Conservation (phyloP, 2,329 filamentous ascomycete genomes). For the Trichoderma oligosporum region DNA sequence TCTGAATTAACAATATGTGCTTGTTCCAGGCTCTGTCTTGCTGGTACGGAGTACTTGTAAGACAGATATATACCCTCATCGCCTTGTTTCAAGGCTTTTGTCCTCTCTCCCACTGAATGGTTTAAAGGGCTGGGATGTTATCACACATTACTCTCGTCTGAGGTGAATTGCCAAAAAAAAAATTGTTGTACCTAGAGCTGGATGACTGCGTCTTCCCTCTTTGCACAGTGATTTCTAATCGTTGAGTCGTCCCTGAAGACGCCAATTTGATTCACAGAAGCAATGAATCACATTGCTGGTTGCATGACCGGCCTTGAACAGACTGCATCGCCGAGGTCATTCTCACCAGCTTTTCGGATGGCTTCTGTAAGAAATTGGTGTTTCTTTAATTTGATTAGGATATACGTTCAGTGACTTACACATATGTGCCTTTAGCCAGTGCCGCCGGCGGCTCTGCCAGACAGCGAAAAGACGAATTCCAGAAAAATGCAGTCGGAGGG, state of each 20-base stretch:
- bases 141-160: neutral
- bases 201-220: conserved; percentile 15
- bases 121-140: neutral
- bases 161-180: neutral
- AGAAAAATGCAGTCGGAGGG: conserved; percentile 57
- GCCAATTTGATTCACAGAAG: conserved; percentile 2
- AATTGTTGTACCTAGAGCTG: neutral
- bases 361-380: conserved; percentile 42
- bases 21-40: conserved; percentile 13
- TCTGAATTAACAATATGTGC: conserved; percentile 9
- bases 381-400: neutral
- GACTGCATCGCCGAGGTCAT: conserved; percentile 50
- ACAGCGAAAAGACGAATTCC: conserved; percentile 47
- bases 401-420: neutral
- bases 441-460: conserved; percentile 28
- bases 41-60: too few species aligned
- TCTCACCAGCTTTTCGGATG: conserved; percentile 44
- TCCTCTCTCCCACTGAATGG: conserved; percentile 2
- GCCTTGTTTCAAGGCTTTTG: conserved; percentile 6
- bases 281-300: conserved; percentile 61
- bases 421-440: conserved; percentile 23
- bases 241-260: neutral
- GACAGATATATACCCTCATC: conserved; percentile 18
- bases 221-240: neutral
- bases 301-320: conserved; percentile 51